These are phyloP conservation scores for Ophiocordyceps australis DNA, from an alignment of 2,329 filamentous ascomycete genomes.

Conservation along the genomic window DNA sequence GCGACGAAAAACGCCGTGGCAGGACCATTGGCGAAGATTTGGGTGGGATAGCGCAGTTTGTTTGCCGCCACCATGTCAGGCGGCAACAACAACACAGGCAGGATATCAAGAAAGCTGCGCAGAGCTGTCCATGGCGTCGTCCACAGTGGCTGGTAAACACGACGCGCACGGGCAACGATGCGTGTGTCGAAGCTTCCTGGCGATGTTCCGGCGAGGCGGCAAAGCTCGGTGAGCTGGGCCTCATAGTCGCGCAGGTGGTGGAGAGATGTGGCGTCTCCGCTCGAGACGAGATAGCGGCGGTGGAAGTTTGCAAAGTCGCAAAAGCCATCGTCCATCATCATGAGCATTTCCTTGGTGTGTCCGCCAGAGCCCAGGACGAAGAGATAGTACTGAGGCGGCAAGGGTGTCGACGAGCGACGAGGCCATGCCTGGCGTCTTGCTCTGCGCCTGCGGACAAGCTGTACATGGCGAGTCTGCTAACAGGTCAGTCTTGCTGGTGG, in stretches of 20 bases:
- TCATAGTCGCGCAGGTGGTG: slow-evolving; percentile 43
- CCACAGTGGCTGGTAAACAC: slow-evolving; percentile 63
- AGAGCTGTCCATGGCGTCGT: slow-evolving; percentile 55
- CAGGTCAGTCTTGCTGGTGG: too few relatives aligned
- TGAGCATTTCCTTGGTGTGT: slow-evolving; percentile 88
- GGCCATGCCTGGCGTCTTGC: slow-evolving; percentile 3
- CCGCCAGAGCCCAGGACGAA: slow-evolving; percentile 84
- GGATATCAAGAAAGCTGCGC: slow-evolving; percentile 43
- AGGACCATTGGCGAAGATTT: slow-evolving; percentile 77
- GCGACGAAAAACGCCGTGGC: slow-evolving; percentile 69
- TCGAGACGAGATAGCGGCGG: slow-evolving; percentile 67
- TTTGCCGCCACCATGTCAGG: slow-evolving; percentile 6
- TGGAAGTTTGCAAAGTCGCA: slow-evolving; percentile 33
- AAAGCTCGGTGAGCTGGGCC: slow-evolving; percentile 10
- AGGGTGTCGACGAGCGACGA: too few relatives aligned
- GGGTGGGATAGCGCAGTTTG: slow-evolving; percentile 37
- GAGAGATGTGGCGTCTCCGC: slow-evolving; percentile 52
- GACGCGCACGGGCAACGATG: slow-evolving; percentile 56
- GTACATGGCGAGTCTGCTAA: slow-evolving; percentile 11
- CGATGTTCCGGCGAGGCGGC: slow-evolving; percentile 3
- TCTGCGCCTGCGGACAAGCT: slow-evolving; percentile 8
- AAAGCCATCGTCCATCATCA: slow-evolving; percentile 51
- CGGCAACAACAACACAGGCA: slow-evolving; percentile 31
- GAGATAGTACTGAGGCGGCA: slow-evolving; percentile 35
- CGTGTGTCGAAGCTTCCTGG: slow-evolving; percentile 42